A percentile compares a stretch with the other conserved stretches of the same genome.
Conservation (phyloP, 2,329 filamentous ascomycete species). For the Fusarium multiceps region DNA sequence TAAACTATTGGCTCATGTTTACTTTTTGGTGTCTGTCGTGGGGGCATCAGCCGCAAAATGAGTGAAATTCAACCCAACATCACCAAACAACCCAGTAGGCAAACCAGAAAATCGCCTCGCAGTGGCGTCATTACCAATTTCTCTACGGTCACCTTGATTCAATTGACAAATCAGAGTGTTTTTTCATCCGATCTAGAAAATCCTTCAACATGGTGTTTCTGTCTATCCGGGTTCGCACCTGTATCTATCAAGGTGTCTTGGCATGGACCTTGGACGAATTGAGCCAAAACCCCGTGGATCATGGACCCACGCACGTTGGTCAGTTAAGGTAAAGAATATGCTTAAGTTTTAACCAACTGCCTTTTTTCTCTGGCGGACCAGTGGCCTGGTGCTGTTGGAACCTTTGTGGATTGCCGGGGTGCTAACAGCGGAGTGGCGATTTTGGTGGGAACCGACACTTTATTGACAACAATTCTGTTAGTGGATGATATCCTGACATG, state of each 20-base stretch:
- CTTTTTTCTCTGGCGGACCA: too few species aligned
- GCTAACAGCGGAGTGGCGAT: not conserved
- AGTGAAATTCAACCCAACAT: not conserved
- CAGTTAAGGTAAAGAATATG: slow-evolving; percentile 44
- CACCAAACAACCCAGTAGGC: slow-evolving; percentile 1
- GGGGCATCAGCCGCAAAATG: slow-evolving; percentile 9
- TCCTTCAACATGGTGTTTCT: not conserved
- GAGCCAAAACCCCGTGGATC: not conserved
- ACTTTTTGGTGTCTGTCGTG: not conserved
- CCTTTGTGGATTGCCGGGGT: not conserved
- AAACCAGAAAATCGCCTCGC: not conserved
- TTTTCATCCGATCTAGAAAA: not conserved
- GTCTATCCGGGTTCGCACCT: slow-evolving; percentile 43
- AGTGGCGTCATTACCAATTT: not conserved
- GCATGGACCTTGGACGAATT: slow-evolving; percentile 1
- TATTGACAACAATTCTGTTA: fast-evolving
- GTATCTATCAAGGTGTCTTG: slow-evolving; percentile 43
- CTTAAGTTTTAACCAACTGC: slow-evolving; percentile 28
- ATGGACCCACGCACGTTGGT: not conserved
- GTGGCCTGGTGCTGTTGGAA: not conserved
- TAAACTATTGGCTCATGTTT: not conserved
- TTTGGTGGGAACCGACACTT: not conserved
- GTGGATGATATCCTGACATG: too few species aligned
- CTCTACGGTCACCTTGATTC: not conserved
- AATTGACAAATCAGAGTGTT: slow-evolving; percentile 15